These are phyloP conservation scores for Plasmopara muralis DNA, from an alignment of 352 stramenopile species.

Conservation along the genomic window DNA sequence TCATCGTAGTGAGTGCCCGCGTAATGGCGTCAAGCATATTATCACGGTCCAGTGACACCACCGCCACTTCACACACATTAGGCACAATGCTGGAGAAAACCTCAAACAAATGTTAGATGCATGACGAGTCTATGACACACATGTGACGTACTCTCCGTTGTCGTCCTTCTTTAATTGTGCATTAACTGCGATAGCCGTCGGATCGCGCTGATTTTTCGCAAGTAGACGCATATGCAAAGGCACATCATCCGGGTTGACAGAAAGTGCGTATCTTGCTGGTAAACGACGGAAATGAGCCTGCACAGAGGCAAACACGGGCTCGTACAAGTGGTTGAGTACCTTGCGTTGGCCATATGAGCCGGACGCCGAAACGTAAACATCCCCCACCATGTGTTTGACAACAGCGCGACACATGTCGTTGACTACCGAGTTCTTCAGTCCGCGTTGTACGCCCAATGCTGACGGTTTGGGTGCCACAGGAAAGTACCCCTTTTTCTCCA, in stretches of 20 bases:
- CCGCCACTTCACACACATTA: slow-evolving; percentile 77
- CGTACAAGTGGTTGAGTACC: slow-evolving; percentile 82
- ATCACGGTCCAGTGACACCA: slow-evolving; percentile 71
- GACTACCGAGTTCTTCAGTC: slow-evolving; percentile 80
- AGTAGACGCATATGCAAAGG: slow-evolving; percentile 82
- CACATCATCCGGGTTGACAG: slow-evolving; percentile 82
- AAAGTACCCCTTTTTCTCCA: slow-evolving; percentile 84
- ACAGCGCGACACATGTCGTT: slow-evolving; percentile 86
- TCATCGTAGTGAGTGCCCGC: slow-evolving; percentile 71
- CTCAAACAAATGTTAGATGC: slow-evolving; percentile 8
- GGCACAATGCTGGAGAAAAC: slow-evolving; percentile 46
- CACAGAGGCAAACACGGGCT: slow-evolving; percentile 80
- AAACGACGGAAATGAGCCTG: slow-evolving; percentile 74
- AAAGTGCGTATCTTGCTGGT: slow-evolving; percentile 77
- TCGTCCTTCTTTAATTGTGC: slow-evolving; percentile 82
- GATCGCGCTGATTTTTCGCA: slow-evolving; percentile 72
- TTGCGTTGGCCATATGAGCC: slow-evolving; percentile 61
- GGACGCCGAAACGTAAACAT: slow-evolving; percentile 74
- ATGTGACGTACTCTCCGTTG: slow-evolving; percentile 67
- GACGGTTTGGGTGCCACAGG: slow-evolving; percentile 67
- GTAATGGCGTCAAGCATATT: slow-evolving; percentile 80
- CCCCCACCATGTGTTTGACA: slow-evolving; percentile 85
- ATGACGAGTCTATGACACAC: background rate
- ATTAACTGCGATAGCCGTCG: slow-evolving; percentile 76
- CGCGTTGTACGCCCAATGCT: slow-evolving; percentile 70